Conservation (phyloP, 1,284 basidiomycete species). For the Ustilago esculenta region DNA sequence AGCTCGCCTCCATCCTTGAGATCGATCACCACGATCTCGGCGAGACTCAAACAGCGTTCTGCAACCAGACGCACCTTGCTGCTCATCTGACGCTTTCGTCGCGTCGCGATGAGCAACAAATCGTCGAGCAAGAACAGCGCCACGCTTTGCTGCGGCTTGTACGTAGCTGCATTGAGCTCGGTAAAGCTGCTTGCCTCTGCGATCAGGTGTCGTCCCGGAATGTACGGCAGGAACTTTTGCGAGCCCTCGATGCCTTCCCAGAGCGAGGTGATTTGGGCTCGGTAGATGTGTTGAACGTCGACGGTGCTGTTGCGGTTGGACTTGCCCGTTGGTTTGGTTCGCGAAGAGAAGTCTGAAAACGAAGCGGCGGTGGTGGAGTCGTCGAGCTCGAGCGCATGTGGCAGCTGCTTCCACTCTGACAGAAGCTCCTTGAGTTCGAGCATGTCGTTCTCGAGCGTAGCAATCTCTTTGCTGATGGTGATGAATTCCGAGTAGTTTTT, state of each 20-base stretch:
- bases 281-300: constrained; percentile 91
- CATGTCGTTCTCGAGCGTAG: constrained; percentile 95
- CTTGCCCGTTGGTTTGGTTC: constrained; percentile 9
- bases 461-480: constrained; percentile 94
- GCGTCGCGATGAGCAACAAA: constrained; percentile 83
- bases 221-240: constrained; percentile 90
- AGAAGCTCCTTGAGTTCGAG: constrained; percentile 93
- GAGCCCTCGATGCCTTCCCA: constrained; percentile 95
- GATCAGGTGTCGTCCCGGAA: constrained; percentile 88
- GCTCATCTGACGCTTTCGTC: constrained; percentile 66
- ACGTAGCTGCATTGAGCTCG: constrained; percentile 91
- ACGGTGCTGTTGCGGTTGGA: constrained; percentile 46
- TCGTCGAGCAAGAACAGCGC: constrained; percentile 92
- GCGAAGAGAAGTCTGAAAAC: constrained; percentile 18
- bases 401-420: constrained; percentile 79
- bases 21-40: constrained; percentile 91
- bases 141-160: constrained; percentile 86
- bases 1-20: constrained; percentile 92
- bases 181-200: constrained; percentile 84
- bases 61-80: constrained; percentile 79
- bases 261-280: constrained; percentile 88
- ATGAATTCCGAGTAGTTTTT: constrained; percentile 89
- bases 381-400: constrained; percentile 58
- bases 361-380: constrained; percentile 29
- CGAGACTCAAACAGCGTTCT: constrained; percentile 88